Evolutionary conservation across 768 basidiomycete genomes (phyloP), one percentile per base, ranked within the genome.

Genomic region (Tulasnella sp.): DNA sequence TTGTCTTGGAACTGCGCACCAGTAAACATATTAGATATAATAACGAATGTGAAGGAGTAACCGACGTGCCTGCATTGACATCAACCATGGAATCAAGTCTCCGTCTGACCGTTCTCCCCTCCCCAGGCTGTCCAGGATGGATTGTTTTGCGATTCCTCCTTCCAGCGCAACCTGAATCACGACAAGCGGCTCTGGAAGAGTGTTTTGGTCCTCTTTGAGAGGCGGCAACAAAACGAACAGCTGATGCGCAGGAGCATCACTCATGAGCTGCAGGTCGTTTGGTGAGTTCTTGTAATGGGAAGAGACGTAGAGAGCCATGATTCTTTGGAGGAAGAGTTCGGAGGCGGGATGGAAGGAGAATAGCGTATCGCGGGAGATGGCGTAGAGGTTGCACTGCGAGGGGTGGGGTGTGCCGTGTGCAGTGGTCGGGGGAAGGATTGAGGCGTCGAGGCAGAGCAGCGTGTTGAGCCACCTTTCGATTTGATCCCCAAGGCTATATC

Each of bases 211-310:
- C 75, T 96, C 93, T 80, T 92, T 90, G 70, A 99, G 87, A 0
- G 97, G 97, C 0, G 96, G 96, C 1, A 99, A 86, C 0, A 99
- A 88, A 0, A 99, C 97, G 79, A 99, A 99, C 17, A 99, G 87
- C 80, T 96, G 94, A 81, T 99, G 97, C 0, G 95, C 96, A 0
- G 97, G 97, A 0, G 97, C 97, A 80, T 99, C 97, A 14, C 92
- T 93, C 83, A 99, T 89, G 72, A 99, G 88, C 82, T 99, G 97
- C n/a, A 99, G 87, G 82, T 99, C 97, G 82, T 99, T 99, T 25
- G 97, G 97, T 81, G 96, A 94, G 83, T 99, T 99, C 84, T 99
- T 99, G 86, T 99, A 99, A 82, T 99, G 97, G 71, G 92, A 93
- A 0, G 97, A 94, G 72, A 99, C 97, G 83, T 98, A 99, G 1